Base-by-base conservation (phyloP, 1,139 yeast species). In the Taphrina communis region DNA sequence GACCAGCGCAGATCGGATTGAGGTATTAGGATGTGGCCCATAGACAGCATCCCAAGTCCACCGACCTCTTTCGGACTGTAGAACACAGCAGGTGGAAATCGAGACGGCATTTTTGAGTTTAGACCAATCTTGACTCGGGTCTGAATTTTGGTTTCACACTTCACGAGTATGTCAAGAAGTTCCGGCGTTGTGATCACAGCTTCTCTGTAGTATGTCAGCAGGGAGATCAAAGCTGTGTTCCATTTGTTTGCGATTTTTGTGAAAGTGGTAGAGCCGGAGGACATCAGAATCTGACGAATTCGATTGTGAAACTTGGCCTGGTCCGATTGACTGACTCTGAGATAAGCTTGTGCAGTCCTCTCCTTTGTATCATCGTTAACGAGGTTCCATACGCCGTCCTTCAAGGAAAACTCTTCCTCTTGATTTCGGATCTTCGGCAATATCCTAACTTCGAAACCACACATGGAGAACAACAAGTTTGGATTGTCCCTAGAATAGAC, bases 21-120 rank as follows among this genome's bases (percentile, higher is more conserved):
- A 0, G 99, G 99, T 73, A 95, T 94, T 73, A 94, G 82, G 65
- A 94, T 90, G 77, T 95, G 99, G 17, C 97, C 90, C 0, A 98
- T 98, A 82, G 97, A 90, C 36, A 95, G 81, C 99, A 95, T 95
- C 21, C 99, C 99, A 59, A 95, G 80, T 50, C 99, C 99, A 66
- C 99, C 99, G 9, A 95, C 80, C 77, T 95, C 99, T 74, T 92
- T 94, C 0, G 99, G 99, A 0, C 99, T 91, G 76, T 95, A 95
- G 74, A 95, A 95, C 0, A 95, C 99, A 1, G 97, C 98, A 0
- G 99, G 99, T 2, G 99, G 99, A 79, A 95, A 95, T 68, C 99
- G 83, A 0, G 97, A 88, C 0, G 99, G 99, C 99, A 95, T 95
- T 78, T 95, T 95, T 8, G 98, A 93, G 75, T 95, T 95, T 71